These are phyloP conservation scores for Hypericum perforatum DNA, from an alignment of 345 rosid genomes.

Conservation along the genomic window DNA sequence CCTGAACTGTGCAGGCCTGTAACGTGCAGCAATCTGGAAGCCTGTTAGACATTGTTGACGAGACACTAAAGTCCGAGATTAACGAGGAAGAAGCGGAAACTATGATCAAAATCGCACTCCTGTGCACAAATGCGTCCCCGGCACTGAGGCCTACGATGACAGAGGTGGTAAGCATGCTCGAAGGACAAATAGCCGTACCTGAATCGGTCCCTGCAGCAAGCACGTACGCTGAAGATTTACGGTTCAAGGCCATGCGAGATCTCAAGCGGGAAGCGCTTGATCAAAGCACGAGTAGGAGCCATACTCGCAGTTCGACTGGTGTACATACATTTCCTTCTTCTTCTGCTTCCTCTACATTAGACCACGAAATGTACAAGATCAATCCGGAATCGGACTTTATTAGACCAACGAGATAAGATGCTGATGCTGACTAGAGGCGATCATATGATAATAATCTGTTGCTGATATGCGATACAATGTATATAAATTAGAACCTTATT, in stretches of 20 bases:
- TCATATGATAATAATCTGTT: too few relatives aligned
- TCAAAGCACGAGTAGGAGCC: constrained; percentile 19
- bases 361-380: too few relatives aligned
- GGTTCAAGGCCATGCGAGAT: constrained; percentile 34
- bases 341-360: constrained; percentile 19
- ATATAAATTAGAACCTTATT: too few relatives aligned
- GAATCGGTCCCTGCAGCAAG: constrained; percentile 7
- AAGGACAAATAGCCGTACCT: constrained; percentile 9
- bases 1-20: constrained; percentile 13
- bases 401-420: too few relatives aligned
- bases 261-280: constrained; percentile 18
- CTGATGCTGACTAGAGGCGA: too few relatives aligned
- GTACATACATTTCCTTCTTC: constrained; percentile 16
- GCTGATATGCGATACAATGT: too few relatives aligned
- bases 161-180: constrained; percentile 21
- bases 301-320: constrained; percentile 24
- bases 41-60: constrained; percentile 17
- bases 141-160: constrained; percentile 23
- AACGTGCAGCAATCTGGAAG: constrained; percentile 14
- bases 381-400: too few relatives aligned
- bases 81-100: constrained; percentile 17
- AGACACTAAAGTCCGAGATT: constrained; percentile 2
- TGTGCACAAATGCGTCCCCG: constrained; percentile 22
- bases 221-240: constrained; percentile 13
- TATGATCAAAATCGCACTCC: constrained; percentile 15